These are phyloP conservation scores for Raphanus hybrid DNA, from an alignment of 441 rosid genomes.

Conservation along the genomic window DNA sequence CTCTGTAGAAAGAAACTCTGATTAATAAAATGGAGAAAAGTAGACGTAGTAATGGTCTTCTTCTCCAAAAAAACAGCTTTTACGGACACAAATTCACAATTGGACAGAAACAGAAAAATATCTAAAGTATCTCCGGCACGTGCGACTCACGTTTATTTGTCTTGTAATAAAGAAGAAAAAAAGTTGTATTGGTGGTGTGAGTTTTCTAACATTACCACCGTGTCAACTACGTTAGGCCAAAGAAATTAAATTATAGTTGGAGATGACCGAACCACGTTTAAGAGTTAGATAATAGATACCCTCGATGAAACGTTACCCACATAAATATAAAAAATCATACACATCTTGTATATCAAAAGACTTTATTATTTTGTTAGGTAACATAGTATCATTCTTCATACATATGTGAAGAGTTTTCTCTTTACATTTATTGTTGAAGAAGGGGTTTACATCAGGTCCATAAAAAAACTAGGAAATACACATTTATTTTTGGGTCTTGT, in stretches of 20 bases:
- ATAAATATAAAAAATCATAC: not conserved
- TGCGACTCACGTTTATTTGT: slow-evolving; percentile 1
- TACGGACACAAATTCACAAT: not conserved
- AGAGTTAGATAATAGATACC: not conserved
- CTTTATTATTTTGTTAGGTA: too few relatives aligned
- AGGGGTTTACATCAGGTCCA: too few relatives aligned
- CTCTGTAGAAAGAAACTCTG: slow-evolving; percentile 9
- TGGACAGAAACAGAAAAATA: not conserved
- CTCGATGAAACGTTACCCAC: not conserved
- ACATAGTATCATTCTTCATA: too few relatives aligned
- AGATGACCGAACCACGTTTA: not conserved
- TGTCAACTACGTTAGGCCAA: not conserved
- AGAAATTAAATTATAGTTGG: not conserved
- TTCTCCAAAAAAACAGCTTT: not conserved
- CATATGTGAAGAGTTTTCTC: too few relatives aligned
- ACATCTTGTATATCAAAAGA: too few relatives aligned
- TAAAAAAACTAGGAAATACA: too few relatives aligned
- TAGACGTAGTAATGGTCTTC: not conserved
- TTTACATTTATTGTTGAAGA: too few relatives aligned
- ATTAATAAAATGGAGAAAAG: slow-evolving; percentile 1
- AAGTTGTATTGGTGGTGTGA: not conserved
- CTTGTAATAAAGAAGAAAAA: not conserved
- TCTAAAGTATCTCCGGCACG: slow-evolving; percentile 23
- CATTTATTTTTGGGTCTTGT: too few relatives aligned
- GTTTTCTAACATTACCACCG: not conserved